Base-by-base conservation (phyloP, 2,329 filamentous ascomycete genomes). In the Myotisia sp. region DNA sequence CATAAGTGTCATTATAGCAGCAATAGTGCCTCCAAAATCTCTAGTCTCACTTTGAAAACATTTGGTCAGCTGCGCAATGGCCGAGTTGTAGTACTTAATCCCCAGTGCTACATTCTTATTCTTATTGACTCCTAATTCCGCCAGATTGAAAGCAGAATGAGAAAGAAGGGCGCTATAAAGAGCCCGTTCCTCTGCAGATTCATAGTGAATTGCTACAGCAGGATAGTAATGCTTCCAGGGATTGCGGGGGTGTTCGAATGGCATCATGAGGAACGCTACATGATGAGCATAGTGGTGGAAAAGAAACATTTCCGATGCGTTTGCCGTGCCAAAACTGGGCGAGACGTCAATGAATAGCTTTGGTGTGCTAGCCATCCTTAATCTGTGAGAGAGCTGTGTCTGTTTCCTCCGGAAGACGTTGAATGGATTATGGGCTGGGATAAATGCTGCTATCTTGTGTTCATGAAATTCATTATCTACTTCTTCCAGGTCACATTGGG, bases 161-260 rank as follows among this genome's bases (percentile, higher is more conserved):
- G 38, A n/a, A 16, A 29, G 27, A 4, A 29, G 12, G 3, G 9
- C 27, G 17, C 14, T 29, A 29, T 29, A 29, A 29, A 29, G 27
- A 14, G 27, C 27, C n/a, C 29, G 34, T 34, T 37, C 23, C 4
- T 36, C 33, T 6, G 32, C 16, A 7, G 24, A 26, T 2, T 32
- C 22, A 13, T 37, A 28, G 6, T 38, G 29, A 20, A 44, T 18
- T 2, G 43, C 40, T n/a, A 38, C 27, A 9, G 42, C 36, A 14
- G 43, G 43, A 24, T 45, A 45, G 17, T 38, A 40, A 14, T 30
- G 37, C 28, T 39, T 42, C 43, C 43, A 45, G 1, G 43, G 43
- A 16, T 45, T 45, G 12, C 35, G 27, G 3, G 42, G 34, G 42
- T 45, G 43, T 12, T 41, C 40, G 32, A 45, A 40, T 10, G 43